Conservation (phyloP, 371 early-diverging fungal species). For the Rhizopus arrhizus region DNA sequence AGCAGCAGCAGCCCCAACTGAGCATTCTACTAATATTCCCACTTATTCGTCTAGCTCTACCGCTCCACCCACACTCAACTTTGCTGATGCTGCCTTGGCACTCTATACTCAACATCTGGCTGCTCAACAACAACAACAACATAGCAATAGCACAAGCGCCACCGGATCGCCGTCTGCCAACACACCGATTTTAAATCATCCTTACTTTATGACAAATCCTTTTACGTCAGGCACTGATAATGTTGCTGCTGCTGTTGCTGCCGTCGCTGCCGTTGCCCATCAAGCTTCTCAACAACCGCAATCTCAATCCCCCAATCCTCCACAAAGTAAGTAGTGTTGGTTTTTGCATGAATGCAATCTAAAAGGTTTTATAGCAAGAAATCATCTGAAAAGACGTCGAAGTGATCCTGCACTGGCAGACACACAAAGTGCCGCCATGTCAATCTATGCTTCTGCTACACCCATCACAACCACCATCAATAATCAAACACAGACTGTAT, state of each 20-base stretch:
- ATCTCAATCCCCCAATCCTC: neutral
- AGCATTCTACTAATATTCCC: neutral
- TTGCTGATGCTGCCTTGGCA: conserved; percentile 48
- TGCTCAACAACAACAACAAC: conserved; percentile 10
- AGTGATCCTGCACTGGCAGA: conserved; percentile 52
- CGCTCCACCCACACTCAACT: conserved; percentile 29
- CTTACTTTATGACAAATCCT: conserved; percentile 30
- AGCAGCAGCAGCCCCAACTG: neutral
- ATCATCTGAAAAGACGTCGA: conserved; percentile 41
- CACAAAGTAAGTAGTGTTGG: neutral
- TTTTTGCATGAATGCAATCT: neutral
- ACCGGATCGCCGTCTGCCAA: conserved; percentile 13
- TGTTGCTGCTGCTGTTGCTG: conserved; percentile 27
- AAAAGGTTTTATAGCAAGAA: neutral
- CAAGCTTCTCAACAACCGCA: conserved; percentile 15
- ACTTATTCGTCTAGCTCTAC: conserved; percentile 2
- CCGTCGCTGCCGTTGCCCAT: conserved; percentile 2
- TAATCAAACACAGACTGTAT: conserved; percentile 54
- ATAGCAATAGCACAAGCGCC: neutral
- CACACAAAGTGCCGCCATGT: conserved; percentile 54
- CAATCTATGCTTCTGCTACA: conserved; percentile 51
- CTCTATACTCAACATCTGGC: conserved; percentile 37
- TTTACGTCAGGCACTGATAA: conserved; percentile 25
- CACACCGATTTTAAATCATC: conserved; percentile 22
- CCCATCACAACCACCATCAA: conserved; percentile 55